These are phyloP conservation scores for Phtheirospermum japonicum DNA, from an alignment of 257 asterid species.

Conservation along the genomic window DNA sequence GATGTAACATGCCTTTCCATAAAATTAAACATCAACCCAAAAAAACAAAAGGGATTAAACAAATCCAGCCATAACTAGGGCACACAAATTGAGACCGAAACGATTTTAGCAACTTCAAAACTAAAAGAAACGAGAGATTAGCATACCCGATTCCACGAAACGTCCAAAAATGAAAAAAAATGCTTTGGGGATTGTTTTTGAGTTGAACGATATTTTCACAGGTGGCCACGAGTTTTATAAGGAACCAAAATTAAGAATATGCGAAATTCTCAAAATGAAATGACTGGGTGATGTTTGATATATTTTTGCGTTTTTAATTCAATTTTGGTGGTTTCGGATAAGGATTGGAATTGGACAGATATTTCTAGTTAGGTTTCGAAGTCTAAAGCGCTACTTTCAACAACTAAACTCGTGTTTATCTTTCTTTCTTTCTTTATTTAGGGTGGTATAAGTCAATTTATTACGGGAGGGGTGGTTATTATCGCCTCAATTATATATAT, in stretches of 20 bases:
- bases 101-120: neutral
- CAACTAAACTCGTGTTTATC: neutral
- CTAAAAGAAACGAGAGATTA: neutral
- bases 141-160: conserved; percentile 21
- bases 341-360: no score
- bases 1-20: conserved; percentile 8
- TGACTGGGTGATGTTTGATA: conserved; percentile 1
- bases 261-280: conserved; percentile 4
- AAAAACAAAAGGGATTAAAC: neutral
- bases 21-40: conserved; percentile 3
- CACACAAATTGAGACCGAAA: neutral
- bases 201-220: neutral
- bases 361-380: no score
- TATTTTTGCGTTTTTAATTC: no score
- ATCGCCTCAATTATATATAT: no score
- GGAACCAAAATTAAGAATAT: conserved; percentile 27
- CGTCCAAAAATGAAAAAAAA: conserved; percentile 5
- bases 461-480: no score
- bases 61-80: neutral
- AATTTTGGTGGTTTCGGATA: no score
- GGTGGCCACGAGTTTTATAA: neutral
- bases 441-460: no score
- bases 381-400: conserved; percentile 6
- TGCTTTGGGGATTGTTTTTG: neutral
- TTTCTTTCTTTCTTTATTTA: no score